Percentiles rank a stretch among this genome's conserved stretches.
Evolutionary conservation across 257 asterid genomes (phyloP).

Genomic region (Galeopsis tetrahit): DNA sequence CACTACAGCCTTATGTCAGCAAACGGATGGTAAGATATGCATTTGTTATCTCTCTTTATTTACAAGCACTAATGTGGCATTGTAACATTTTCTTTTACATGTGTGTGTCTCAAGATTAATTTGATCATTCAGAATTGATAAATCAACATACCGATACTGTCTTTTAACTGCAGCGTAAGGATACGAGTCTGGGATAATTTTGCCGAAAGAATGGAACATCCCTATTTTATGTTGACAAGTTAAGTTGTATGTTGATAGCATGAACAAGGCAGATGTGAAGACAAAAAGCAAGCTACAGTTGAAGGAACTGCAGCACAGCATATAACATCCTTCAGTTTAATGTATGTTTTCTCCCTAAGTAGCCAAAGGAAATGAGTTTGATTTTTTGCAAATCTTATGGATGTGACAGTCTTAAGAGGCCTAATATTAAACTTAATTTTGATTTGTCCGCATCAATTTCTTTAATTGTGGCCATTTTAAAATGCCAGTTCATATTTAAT

Average conservation of each 20-base stretch:
- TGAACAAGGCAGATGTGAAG: neutral
- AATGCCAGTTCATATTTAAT: neutral
- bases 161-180: conserved; percentile 48
- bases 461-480: neutral
- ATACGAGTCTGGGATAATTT: conserved; percentile 36
- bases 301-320: neutral
- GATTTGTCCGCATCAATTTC: neutral
- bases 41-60: neutral
- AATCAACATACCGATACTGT: conserved; percentile 14
- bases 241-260: neutral
- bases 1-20: conserved; percentile 86
- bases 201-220: neutral
- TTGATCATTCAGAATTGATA: conserved; percentile 3
- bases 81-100: neutral
- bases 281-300: neutral
- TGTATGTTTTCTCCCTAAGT: neutral
- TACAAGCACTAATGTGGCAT: neutral
- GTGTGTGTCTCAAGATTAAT: conserved; percentile 6
- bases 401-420: neutral
- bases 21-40: conserved; percentile 74
- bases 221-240: neutral
- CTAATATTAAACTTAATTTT: too few relatives aligned
- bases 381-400: neutral
- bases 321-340: neutral
- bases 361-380: neutral